Base-by-base conservation (phyloP, 345 rosid genomes). In the Diplotaxis tenuifolia region DNA sequence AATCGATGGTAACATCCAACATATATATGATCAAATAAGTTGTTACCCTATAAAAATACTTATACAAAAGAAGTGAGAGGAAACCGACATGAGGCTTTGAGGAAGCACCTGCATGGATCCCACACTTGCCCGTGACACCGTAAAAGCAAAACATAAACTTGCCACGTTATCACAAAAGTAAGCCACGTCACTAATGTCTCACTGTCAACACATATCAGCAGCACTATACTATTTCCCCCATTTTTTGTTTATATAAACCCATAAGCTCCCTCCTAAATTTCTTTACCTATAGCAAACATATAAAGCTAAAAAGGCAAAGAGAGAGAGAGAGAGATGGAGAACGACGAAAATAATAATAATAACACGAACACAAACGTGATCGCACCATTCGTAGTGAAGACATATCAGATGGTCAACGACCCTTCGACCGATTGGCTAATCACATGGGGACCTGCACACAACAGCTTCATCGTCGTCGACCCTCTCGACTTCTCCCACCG, bases 341-440 rank as follows among this genome's bases (percentile, higher is more conserved):
- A 65, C 3, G 80, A 70, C 19, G n/a, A n/a, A n/a, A n/a, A n/a
- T n/a, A 76, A 70, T 19, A 64, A 4, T 40, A 75, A 29, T 31
- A 70, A 19, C 34, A 52, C 6, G 29, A 45, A 57, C 69, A 68
- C 66, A 57, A 79, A 70, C 81, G 76, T 80, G 75, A 68, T 85
- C 74, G 82, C 99, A 49, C 98, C 99, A 63, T 95, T 95, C 75
- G 79, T 92, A 34, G 40, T 80, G 84, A 92, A 95, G 78, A 89
- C 97, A 14, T 95, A 87, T 73, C 90, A 88, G 73, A 90, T 95
- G 98, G 96, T 95, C 54, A 90, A 77, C 69, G 99, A 95, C 80
- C 88, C 87, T 11, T 70, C 84, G 12, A 87, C 98, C n/a, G 96
- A 86, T 65, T 70, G 69, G 79, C 75, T 92, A 65, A 90, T 95